phyloP scores from a whole-genome alignment of 768 basidiomycete species.

The Exidia glandulosa region DNA sequence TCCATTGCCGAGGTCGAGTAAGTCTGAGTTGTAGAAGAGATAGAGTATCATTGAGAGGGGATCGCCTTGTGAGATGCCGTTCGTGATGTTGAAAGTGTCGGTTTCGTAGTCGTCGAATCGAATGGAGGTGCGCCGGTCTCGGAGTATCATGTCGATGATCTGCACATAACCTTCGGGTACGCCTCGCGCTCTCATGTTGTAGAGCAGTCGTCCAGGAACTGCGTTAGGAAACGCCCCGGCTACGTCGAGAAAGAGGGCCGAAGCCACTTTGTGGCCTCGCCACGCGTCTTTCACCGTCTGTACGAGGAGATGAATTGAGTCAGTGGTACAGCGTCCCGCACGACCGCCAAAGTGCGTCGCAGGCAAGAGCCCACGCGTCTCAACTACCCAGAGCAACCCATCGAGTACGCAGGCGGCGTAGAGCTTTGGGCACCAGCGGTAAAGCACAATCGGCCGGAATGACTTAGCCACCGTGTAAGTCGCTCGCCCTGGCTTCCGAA shows the following conservation, averaged over 20 bases:
- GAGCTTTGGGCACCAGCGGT: constrained; percentile 22
- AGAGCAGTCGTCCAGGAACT: constrained; percentile 5
- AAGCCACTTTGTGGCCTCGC: constrained; percentile 22
- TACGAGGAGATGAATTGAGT: constrained; percentile 19
- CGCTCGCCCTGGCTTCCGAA: constrained; percentile 24
- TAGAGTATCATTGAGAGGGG: constrained; percentile 15
- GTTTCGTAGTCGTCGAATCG: constrained; percentile 15
- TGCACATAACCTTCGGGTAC: constrained; percentile 21
- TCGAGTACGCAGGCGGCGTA: constrained; percentile 15
- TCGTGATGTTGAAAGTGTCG: background rate
- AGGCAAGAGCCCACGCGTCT: constrained; percentile 24
- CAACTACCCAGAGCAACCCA: constrained; percentile 14
- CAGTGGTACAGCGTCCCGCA: constrained; percentile 26
- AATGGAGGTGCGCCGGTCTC: constrained; percentile 2
- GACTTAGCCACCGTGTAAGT: constrained; percentile 24
- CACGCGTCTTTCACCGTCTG: constrained; percentile 12
- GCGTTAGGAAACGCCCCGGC: constrained; percentile 26
- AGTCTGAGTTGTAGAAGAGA: constrained; percentile 12
- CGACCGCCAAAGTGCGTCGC: constrained; percentile 27
- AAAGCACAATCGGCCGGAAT: constrained; percentile 27
- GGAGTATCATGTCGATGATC: constrained; percentile 12
- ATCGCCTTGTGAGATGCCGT: constrained; percentile 15
- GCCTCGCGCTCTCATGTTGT: constrained; percentile 6
- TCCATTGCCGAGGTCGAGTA: constrained; percentile 6
- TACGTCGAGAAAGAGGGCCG: constrained; percentile 30